Base-by-base conservation (phyloP, 1,284 basidiomycete species). In the Flammula alnicola region DNA sequence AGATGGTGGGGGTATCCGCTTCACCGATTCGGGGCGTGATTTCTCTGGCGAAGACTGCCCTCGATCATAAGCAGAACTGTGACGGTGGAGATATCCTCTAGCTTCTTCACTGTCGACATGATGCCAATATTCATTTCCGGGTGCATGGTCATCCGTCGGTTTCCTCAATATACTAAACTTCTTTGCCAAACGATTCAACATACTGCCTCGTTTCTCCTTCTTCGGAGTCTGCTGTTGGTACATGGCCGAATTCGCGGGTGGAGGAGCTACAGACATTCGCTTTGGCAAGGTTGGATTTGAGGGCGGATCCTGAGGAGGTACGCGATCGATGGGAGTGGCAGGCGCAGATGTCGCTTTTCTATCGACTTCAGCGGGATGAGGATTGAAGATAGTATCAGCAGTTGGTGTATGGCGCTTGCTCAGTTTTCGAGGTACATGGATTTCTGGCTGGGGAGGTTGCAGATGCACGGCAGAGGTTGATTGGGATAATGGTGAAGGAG, bases 401-500 rank as follows among this genome's bases (percentile, higher is more conserved):
- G 71, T 66, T 14, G 81, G 75, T 44, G 80, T 79, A 33, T 83
- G 80, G 27, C 79, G 80, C 67, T 87, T 90, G 67, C 85, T 88
- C 16, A 88, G 70, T 63, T 83, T 86, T 8, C 86, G 81, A 37
- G 80, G 73, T 40, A 81, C 35, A 8, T 74, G 72, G 19, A 72
- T 64, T 35, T 66, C 64, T 14, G 70, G 61, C 16, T 78, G 73
- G 25, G 72, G 61, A 8, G 69, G 56, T 26, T 79, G 76, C n/a
- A 89, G 65, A 64, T 88, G 83, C 10, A 89, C 68, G 16, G 86
- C 88, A 38, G 88, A 89, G 2, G 86, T 88, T 3, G 88, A 91
- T 63, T 91, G 88, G 22, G 88, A 90, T 32, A 91, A 71, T 3
- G 88, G 89, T 0, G 88, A 91, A 20, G 88, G 89, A 4, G 76